Evolutionary conservation across 129 eudicot species (phyloP), one percentile per base, ranked within the genome.

Genomic region (Chrysanthemum seticuspe): DNA sequence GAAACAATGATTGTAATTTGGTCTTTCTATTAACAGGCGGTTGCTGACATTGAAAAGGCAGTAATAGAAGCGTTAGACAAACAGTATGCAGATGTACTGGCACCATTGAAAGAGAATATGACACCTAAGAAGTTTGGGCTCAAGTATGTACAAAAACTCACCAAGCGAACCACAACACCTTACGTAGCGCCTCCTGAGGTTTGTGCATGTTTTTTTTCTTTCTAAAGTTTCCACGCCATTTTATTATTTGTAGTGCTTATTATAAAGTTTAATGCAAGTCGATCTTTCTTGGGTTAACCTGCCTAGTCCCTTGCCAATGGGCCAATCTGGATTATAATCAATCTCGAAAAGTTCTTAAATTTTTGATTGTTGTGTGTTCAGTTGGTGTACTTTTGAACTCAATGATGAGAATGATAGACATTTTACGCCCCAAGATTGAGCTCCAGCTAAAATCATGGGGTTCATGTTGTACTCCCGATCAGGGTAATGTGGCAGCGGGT

Each of bases 351-450:
- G 47, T 8, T 40, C 10, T 40, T 40, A 40, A 0, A 40, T 6
- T 40, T 0, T 40, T 40, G 8, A 1, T 29, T 50, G 16, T 45
- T 56, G 67, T 40, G 13, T 18, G 14, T 75, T 18, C 74, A 90
- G 95, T 90, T 72, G 97, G 97, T 18, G 82, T 90, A 51, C 88
- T n/a, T n/a, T 75, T 90, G 80, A 90, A 90, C 84, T 87, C 95
- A 1, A 76, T 90, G 94, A 90, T 87, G 85, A 90, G 91, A 78
- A 90, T 90, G 97, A 82, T 90, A 2, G 97, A 90, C 18, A 56
- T 83, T 11, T 71, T 90, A 27, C 87, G 91, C n/a, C 97, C 95
- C 27, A 85, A 80, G 68, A 83, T 90, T 73, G 97, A 90, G 76
- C 63, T 78, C 56, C 91, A 85, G 23, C 74, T 90, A 67, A 90